Base-by-base conservation (phyloP, 2,329 filamentous ascomycete genomes). In the Ophiostoma piceae region DNA sequence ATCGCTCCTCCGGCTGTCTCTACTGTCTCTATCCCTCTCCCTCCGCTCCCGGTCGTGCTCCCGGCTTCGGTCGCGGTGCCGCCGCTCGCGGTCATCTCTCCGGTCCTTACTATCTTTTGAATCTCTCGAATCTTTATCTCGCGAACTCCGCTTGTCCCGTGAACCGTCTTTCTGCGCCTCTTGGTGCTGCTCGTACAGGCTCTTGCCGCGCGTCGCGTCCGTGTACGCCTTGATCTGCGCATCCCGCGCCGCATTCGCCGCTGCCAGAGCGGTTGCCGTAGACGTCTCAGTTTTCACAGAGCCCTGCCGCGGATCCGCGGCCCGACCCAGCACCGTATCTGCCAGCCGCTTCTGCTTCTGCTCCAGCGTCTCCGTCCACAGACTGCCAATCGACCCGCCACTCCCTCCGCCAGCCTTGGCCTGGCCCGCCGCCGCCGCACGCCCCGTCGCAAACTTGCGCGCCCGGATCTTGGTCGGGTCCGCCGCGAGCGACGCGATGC, bases 351-450 rank as follows among this genome's bases (percentile, higher is more conserved):
- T 89, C 71, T 91, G 87, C 78, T 96, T 96, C 79, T 97, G 87
- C 77, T 94, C 91, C 0, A 92, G 91, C 9, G 92, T 97, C 79
- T 98, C 94, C 0, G 92, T 94, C 94, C 94, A 98, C 62, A 94
- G 87, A 29, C 87, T 88, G 76, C 86, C 85, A 65, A 92, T 84
- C 11, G 75, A 75, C n/a, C 77, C 64, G 0, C 75, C 72, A 11
- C 72, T 72, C 9, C 71, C 69, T 9, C 84, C 84, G 72, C 60
- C 66, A 2, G 43, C 54, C 0, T 60, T 12, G 11, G 75, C 72
- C 0, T 74, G 69, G 0, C 77, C 75, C 3, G 71, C 73, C 3
- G 77, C 76, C 2, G 80, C 78, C n/a, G 79, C 78, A 14, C 81
- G 80, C 3, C 85, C 85, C 51, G 90, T 90, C 68, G 92, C 88